phyloP scores from a whole-genome alignment of 2,329 filamentous ascomycete species.

The Aureobasidium sp. region DNA sequence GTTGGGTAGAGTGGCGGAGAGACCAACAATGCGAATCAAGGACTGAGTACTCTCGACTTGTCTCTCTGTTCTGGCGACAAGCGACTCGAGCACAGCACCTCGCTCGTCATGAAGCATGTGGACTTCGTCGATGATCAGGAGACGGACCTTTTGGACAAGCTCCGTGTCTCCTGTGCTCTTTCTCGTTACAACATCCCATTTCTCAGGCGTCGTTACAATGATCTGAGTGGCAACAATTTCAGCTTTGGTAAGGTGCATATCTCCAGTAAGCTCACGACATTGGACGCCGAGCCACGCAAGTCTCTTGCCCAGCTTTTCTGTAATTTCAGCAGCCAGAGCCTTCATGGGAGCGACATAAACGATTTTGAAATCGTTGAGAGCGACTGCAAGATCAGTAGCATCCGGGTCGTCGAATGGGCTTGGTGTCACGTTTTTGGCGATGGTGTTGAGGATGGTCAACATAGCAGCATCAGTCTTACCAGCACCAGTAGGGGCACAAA shows the following conservation, averaged over 20 bases:
- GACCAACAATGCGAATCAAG: conserved; percentile 87
- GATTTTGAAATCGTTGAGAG: conserved; percentile 87
- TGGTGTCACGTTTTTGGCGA: conserved; percentile 76
- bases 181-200: conserved; percentile 97
- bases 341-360: conserved; percentile 99
- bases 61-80: conserved; percentile 88
- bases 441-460: conserved; percentile 86
- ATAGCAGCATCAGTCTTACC: conserved; percentile 99
- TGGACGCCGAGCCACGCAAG: conserved; percentile 89
- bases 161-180: conserved; percentile 97
- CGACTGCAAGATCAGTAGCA: conserved; percentile 73
- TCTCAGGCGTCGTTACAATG: conserved; percentile 96
- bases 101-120: conserved; percentile 99
- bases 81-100: conserved; percentile 88
- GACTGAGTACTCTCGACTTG: conserved; percentile 98
- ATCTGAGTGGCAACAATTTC: conserved; percentile 96
- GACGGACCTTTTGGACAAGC: conserved; percentile 89
- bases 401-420: conserved; percentile 68
- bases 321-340: conserved; percentile 90
- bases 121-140: conserved; percentile 97
- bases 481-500: conserved; percentile 87
- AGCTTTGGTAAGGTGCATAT: conserved; percentile 96
- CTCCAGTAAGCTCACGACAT: conserved; percentile 89
- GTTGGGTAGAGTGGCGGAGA: conserved; percentile 93
- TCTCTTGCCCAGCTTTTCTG: conserved; percentile 84